Conservation (phyloP, 768 basidiomycete species). For the Punctularia strigosozonata region DNA sequence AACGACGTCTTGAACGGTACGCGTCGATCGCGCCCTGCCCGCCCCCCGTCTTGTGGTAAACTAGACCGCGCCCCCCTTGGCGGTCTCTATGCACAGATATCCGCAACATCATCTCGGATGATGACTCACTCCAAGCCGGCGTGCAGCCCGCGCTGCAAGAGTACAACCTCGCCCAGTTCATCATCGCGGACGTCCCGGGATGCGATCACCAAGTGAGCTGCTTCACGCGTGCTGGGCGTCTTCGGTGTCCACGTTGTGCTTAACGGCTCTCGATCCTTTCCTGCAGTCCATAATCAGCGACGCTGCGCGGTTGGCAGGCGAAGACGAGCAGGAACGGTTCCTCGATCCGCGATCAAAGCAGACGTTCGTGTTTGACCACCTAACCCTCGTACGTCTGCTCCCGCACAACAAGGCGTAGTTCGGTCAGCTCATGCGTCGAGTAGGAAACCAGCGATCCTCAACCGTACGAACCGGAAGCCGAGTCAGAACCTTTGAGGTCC, state of each 20-base stretch:
- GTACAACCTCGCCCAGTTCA: conserved; percentile 86
- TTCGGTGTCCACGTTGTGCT: background rate
- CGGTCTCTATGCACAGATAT: conserved; percentile 46
- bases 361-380: conserved; percentile 77
- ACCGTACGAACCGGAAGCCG: conserved; percentile 45
- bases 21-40: conserved; percentile 7
- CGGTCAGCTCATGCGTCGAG: background rate
- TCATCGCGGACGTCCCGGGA: conserved; percentile 74
- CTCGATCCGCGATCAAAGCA: conserved; percentile 73
- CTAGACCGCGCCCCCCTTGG: background rate
- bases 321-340: conserved; percentile 53
- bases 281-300: conserved; percentile 74
- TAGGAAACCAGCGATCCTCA: conserved; percentile 74
- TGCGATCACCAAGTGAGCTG: conserved; percentile 58
- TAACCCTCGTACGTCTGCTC: conserved; percentile 51
- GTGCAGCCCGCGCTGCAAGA: conserved; percentile 67
- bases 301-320: conserved; percentile 37
- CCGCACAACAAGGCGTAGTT: background rate
- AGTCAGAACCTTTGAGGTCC: conserved; percentile 71
- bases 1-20: conserved; percentile 90
- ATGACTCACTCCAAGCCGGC: conserved; percentile 68
- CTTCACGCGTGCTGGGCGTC: background rate
- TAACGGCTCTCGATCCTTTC: conserved; percentile 1
- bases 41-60: background rate
- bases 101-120: conserved; percentile 80